A percentile compares a stretch with the other conserved stretches of the same genome.
phyloP scores from a whole-genome alignment of 2,329 filamentous ascomycete genomes.

The Colletotrichum godetiae region DNA sequence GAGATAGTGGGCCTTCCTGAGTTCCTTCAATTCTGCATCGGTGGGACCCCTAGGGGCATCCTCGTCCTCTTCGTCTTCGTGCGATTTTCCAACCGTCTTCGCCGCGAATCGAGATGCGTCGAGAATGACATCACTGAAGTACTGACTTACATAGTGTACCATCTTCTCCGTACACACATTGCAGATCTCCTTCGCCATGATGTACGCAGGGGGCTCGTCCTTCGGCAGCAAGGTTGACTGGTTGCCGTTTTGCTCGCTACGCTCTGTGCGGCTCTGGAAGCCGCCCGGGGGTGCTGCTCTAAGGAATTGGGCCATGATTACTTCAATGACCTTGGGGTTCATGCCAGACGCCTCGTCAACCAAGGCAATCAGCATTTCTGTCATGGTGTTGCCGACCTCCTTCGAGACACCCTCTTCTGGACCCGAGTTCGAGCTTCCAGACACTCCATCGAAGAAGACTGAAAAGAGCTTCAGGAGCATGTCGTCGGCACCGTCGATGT shows the following conservation, averaged over 20 bases:
- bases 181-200: slow-evolving; percentile 96
- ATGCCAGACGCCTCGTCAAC: slow-evolving; percentile 87
- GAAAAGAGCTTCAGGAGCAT: slow-evolving; percentile 87
- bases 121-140: slow-evolving; percentile 96
- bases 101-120: slow-evolving; percentile 77
- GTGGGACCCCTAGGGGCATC: slow-evolving; percentile 71
- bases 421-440: slow-evolving; percentile 77
- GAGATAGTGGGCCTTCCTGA: slow-evolving; percentile 88
- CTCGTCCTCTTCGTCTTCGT: slow-evolving; percentile 73
- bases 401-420: slow-evolving; percentile 88
- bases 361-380: slow-evolving; percentile 82
- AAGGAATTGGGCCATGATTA: slow-evolving; percentile 95
- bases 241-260: slow-evolving; percentile 73
- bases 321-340: slow-evolving; percentile 85
- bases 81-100: slow-evolving; percentile 67
- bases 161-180: slow-evolving; percentile 92
- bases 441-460: slow-evolving; percentile 91
- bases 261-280: slow-evolving; percentile 59
- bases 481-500: slow-evolving; percentile 84
- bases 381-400: slow-evolving; percentile 94
- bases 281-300: slow-evolving; percentile 81
- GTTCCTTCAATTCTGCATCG: slow-evolving; percentile 86
- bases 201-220: slow-evolving; percentile 90
- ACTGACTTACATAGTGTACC: slow-evolving; percentile 93
- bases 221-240: slow-evolving; percentile 88